Evolutionary conservation across 305 asterid species (phyloP), one percentile per base, ranked within the genome.

Genomic region (Fraxinus albicans): DNA sequence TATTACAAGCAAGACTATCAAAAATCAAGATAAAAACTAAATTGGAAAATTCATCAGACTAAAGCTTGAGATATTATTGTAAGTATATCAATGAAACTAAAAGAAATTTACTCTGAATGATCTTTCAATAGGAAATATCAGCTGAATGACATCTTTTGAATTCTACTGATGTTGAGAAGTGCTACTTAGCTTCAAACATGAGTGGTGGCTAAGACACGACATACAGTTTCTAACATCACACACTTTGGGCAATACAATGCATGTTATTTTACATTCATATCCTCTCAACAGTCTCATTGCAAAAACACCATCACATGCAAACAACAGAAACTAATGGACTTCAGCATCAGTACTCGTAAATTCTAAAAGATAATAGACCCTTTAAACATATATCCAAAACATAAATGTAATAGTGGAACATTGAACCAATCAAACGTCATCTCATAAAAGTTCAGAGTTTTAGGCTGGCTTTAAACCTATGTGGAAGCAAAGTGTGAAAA

Each of bases 1-100:
- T 10, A 85, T 84, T 80, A 84, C 31, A 85, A 73, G 84, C 67
- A 58, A 19, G 78, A 23, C 73, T 74, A 73, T 78, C 31, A 40
- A 53, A 79, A 76, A 69, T 80, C 77, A 6, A 79, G 70, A 74
- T 25, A 47, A 40, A 82, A 79, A 58, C 27, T 6, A 27, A n/a
- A 19, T 27, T 15, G 38, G 53, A 84, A 73, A 78, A 63, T 8
- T 8, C 79, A 38, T 69, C 78, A 77, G 60, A 47, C 40, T 17
- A 58, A 23, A 47, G 42, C 40, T 13, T 13, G 12, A 34, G 74
- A 53, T 78, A 77, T 75, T 15, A 70, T 21, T 60, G 77, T 73
- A 80, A 76, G 69, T 77, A 85, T 29, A 77, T 82, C 25, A 27
- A 70, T 27, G 40, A 25, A 79, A 69, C 38, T 21, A 2, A 12